Base-by-base conservation (phyloP, 768 basidiomycete genomes). In the Boletus rubroflammeus region DNA sequence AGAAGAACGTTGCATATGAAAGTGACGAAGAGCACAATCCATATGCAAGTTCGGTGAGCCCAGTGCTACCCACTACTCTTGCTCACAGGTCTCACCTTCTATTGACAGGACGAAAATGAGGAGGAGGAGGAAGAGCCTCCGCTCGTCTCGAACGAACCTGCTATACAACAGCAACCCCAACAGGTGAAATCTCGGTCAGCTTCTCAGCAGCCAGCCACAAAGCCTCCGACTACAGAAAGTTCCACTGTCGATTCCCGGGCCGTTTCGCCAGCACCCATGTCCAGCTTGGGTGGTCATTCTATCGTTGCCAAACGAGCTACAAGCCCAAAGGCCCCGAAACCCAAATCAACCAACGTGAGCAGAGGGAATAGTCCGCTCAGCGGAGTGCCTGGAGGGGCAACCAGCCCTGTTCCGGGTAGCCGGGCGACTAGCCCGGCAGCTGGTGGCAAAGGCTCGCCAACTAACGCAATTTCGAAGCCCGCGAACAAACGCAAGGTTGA, bases 271-370 rank as follows among this genome's bases (percentile, higher is more conserved):
- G 73, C 73, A 10, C 72, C 79, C 39, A 72, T 78, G 5, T 73
- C 83, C 8, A 75, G 77, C 28, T 76, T 85, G 59, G 84, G 87
- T 35, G 90, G 90, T 0, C 88, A 91, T 70, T 89, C 86, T 2
- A 65, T 89, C 23, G 81, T 94, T 15, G 91, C 91, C 2, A 88
- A 87, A 71, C 83, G 91, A 17, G 91, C 91, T 4, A 92, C 90
- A 1, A 91, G 89, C 57, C 91, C 90, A 5, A 90, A 88, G 62
- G 75, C 71, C 10, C 81, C 82, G 3, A 89, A 87, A 66, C 73
- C 73, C 9, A 86, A 82, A 61, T 57, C 78, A 11, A 66, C 70
- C 42, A 70, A 58, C 41, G 65, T 58, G 25, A 84, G 80, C 64
- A 76, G 85, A 55, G 83, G 78, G 15, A 78, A 75, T 49, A 87